Evolutionary conservation across 2,329 filamentous ascomycete species (phyloP).

Genomic region (Pseudocercospora musae): DNA sequence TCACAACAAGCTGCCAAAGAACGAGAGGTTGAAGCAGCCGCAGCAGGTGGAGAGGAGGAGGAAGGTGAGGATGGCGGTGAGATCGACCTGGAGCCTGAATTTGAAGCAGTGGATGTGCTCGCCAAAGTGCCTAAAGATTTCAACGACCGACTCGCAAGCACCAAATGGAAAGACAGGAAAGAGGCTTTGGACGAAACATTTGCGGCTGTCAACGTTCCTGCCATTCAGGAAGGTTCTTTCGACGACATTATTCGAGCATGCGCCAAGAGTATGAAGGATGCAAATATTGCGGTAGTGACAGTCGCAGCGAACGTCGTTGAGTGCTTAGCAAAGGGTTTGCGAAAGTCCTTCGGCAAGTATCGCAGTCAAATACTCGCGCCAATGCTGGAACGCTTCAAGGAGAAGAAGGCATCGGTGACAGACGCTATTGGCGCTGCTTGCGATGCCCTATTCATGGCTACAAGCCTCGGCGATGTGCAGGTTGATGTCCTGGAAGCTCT

Average conservation of each 20-base stretch:
- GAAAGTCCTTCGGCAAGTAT: constrained; percentile 75
- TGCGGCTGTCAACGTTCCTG: constrained; percentile 73
- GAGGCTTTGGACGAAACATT: constrained; percentile 84
- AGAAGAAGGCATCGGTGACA: constrained; percentile 87
- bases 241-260: constrained; percentile 77
- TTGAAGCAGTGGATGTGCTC: constrained; percentile 82
- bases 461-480: constrained; percentile 77
- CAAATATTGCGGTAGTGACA: constrained; percentile 91
- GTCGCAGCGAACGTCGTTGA: constrained; percentile 93
- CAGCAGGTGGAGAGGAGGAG: constrained; percentile 37
- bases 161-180: constrained; percentile 98
- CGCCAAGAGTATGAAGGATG: constrained; percentile 98
- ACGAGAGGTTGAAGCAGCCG: constrained; percentile 40
- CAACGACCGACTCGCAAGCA: constrained; percentile 76
- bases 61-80: constrained; percentile 58
- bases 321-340: constrained; percentile 78
- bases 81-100: constrained; percentile 62
- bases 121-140: constrained; percentile 80
- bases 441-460: constrained; percentile 65
- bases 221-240: constrained; percentile 88
- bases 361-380: constrained; percentile 76
- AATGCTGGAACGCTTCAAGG: constrained; percentile 93
- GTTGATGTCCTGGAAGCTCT: constrained; percentile 84
- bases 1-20: constrained; percentile 84
- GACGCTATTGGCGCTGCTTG: constrained; percentile 84